Base-by-base conservation (phyloP, 2,329 filamentous ascomycete genomes). In the Mollisiaceae sp. region DNA sequence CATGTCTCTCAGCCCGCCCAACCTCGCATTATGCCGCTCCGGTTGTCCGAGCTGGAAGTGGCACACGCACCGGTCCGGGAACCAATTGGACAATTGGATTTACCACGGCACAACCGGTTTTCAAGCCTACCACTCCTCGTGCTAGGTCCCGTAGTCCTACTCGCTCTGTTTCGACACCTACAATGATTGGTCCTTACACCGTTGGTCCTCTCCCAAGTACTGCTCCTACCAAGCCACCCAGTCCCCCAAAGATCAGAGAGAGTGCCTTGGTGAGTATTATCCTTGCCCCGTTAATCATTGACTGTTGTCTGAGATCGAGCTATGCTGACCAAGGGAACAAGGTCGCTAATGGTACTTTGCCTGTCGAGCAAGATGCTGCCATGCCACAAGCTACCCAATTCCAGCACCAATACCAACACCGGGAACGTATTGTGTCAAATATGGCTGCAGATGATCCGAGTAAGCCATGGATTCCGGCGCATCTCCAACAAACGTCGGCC, bases 391-490 rank as follows among this genome's bases (percentile, higher is more conserved):
- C 50, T 15, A 8, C 8, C 50, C 24, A 50, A 12, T 50, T 50
- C n/a, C 45, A 50, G 22, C n/a, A 22, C 5, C 45, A 50, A 24
- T 47, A 35, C 38, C 45, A 50, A 24, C 54, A 58, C 27, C 58
- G 66, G 36, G 41, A 60, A 27, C 50, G 36, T 1, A 68, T 68
- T n/a, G 38, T 60, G 20, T 58, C 59, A 32, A 68, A 68, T 20
- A 59, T 60, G 66, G 62, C 57, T 22, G 22, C 36, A 4, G 47
- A 60, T 62, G 66, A 64, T 27, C 55, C 61, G 4, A 59, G 35
- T 4, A 66, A 66, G 59, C 64, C 66, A 15, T 62, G 50, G n/a
- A 68, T 66, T 24, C 61, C 64, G 14, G 54, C 64, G 6, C 64
- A 68, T 47, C 56, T 66, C 20, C 59, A 55, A 35, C 66, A 66